Conservation (phyloP, 306 rosid species). For the Urtica urens region DNA sequence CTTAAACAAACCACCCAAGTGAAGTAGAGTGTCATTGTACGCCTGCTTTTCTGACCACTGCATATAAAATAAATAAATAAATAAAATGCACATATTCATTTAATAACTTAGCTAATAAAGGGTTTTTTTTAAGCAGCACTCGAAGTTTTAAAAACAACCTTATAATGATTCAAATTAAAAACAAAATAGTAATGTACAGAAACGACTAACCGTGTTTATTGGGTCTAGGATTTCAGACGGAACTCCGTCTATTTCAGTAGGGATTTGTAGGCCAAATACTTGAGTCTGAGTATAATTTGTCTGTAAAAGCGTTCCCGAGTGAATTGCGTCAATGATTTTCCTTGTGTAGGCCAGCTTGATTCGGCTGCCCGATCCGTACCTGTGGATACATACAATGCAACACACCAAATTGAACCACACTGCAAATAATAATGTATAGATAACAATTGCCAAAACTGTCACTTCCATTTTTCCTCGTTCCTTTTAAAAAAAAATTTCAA, state of each 20-base stretch:
- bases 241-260: slow-evolving; percentile 57
- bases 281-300: slow-evolving; percentile 47
- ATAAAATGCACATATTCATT: too few relatives aligned
- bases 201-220: slow-evolving; percentile 51
- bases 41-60: slow-evolving; percentile 73
- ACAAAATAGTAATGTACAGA: not conserved
- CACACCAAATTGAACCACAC: too few relatives aligned
- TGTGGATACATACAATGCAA: slow-evolving; percentile 19
- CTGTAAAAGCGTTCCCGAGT: slow-evolving; percentile 52
- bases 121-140: too few relatives aligned
- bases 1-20: slow-evolving; percentile 63
- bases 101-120: too few relatives aligned
- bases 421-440: too few relatives aligned
- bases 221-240: slow-evolving; percentile 75
- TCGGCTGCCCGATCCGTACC: slow-evolving; percentile 69
- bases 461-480: slow-evolving; percentile 19
- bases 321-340: slow-evolving; percentile 81
- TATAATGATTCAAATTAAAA: not conserved
- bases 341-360: slow-evolving; percentile 69
- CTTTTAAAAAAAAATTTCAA: not conserved
- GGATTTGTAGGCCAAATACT: slow-evolving; percentile 75
- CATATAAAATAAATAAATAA: not conserved
- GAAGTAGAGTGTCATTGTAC: slow-evolving; percentile 39
- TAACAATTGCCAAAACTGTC: too few relatives aligned
- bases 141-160: too few relatives aligned